Evolutionary conservation across 139 green algal genomes (phyloP).

Genomic region (Picochlorum sp.): DNA sequence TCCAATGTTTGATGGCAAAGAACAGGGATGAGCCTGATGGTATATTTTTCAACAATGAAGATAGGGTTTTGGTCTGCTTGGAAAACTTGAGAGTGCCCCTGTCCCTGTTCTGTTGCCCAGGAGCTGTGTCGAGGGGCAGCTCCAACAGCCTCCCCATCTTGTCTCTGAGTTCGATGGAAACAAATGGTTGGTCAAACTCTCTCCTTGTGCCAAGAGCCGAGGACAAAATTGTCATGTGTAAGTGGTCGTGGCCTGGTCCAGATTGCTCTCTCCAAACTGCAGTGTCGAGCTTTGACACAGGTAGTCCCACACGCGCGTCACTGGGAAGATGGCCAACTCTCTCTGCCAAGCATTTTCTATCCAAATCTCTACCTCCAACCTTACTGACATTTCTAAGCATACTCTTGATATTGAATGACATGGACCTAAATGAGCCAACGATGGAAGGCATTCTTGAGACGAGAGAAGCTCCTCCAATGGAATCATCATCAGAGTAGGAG

Average conservation of each 20-base stretch:
- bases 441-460: neutral
- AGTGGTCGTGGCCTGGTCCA: constrained; percentile 4
- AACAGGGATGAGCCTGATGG: constrained; percentile 26
- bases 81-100: constrained; percentile 16
- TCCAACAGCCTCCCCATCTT: constrained; percentile 20
- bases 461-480: neutral
- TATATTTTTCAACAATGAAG: neutral
- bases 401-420: neutral
- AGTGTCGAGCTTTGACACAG: constrained; percentile 1
- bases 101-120: constrained; percentile 20
- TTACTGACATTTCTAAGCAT: neutral
- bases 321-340: too few species aligned
- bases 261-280: constrained; percentile 6
- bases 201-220: constrained; percentile 26
- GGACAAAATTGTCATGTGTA: constrained; percentile 12
- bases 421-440: neutral
- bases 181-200: constrained; percentile 35
- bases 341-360: neutral
- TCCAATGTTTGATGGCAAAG: constrained; percentile 39
- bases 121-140: constrained; percentile 24
- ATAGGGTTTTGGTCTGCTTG: constrained; percentile 21
- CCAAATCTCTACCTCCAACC: neutral
- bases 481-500: neutral
- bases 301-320: neutral
- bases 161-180: constrained; percentile 28